Percentiles rank a stretch among this genome's conserved stretches.
phyloP scores from a whole-genome alignment of 2,329 filamentous ascomycete genomes.

The Pseudocercospora ulei region DNA sequence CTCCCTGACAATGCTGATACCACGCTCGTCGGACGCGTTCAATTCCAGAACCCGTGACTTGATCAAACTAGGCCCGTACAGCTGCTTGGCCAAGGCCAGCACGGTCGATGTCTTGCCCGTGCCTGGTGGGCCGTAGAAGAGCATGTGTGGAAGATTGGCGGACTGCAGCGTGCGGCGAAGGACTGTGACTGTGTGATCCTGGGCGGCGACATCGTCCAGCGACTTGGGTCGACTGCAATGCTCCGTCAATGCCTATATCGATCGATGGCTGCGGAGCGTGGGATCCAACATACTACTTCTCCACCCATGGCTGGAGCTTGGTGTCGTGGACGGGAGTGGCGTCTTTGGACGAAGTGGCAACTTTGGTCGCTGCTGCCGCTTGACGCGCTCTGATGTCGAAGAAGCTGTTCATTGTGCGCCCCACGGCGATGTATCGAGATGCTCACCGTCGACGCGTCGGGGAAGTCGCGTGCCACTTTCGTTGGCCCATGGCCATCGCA shows the following conservation, averaged over 20 bases:
- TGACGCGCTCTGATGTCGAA: constrained; percentile 88
- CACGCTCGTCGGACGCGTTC: constrained; percentile 97
- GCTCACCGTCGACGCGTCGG: constrained; percentile 8
- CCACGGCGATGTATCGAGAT: not conserved
- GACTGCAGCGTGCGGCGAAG: constrained; percentile 88
- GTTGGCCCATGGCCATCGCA: constrained; percentile 6
- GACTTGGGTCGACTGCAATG: constrained; percentile 72
- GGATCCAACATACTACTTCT: constrained; percentile 22
- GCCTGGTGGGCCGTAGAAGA: constrained; percentile 95
- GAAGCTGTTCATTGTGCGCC: constrained; percentile 66
- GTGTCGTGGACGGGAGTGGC: constrained; percentile 54
- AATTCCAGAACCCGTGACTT: constrained; percentile 93
- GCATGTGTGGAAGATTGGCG: constrained; percentile 97
- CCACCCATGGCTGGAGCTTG: constrained; percentile 84
- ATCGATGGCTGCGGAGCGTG: constrained; percentile 1
- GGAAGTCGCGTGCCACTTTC: constrained; percentile 13
- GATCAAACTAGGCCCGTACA: constrained; percentile 91
- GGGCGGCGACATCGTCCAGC: constrained; percentile 86
- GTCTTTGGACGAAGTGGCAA: constrained; percentile 60
- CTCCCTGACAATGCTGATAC: constrained; percentile 90
- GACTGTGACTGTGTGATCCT: constrained; percentile 92
- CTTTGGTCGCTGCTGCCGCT: constrained; percentile 57
- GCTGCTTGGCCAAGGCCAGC: constrained; percentile 89
- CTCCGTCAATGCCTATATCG: constrained; percentile 12
- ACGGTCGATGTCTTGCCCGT: constrained; percentile 98